Evolutionary conservation across 140 eudicot genomes (phyloP).

Genomic region (Flaveria floridana): DNA sequence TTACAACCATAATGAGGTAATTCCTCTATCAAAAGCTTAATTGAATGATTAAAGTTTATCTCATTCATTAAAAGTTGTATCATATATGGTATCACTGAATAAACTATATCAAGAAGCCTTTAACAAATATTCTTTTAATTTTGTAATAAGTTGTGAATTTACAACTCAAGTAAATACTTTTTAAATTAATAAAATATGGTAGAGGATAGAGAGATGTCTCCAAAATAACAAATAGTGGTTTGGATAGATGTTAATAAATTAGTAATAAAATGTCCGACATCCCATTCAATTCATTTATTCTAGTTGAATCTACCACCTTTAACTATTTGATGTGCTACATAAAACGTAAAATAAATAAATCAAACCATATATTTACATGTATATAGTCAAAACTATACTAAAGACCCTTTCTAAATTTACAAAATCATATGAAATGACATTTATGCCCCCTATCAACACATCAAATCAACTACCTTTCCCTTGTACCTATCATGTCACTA

Average conservation of each 20-base stretch:
- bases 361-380: constrained; percentile 3
- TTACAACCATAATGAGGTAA: constrained; percentile 24
- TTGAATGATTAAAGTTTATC: not conserved
- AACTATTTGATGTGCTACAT: not conserved
- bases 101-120: not conserved
- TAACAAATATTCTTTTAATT: too few relatives aligned
- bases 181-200: too few relatives aligned
- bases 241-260: too few relatives aligned
- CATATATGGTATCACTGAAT: not conserved
- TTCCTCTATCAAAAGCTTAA: constrained; percentile 5
- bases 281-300: not conserved
- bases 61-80: constrained; percentile 4
- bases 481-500: constrained; percentile 13
- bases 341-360: not conserved
- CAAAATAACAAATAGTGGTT: too few relatives aligned
- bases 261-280: too few relatives aligned
- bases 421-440: not conserved
- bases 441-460: not conserved
- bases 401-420: not conserved
- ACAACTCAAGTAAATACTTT: too few relatives aligned
- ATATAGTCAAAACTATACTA: not conserved
- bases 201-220: too few relatives aligned
- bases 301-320: not conserved
- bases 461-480: not conserved
- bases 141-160: too few relatives aligned